Conservation (phyloP, 768 basidiomycete species). For the Termitomyces sp. region DNA sequence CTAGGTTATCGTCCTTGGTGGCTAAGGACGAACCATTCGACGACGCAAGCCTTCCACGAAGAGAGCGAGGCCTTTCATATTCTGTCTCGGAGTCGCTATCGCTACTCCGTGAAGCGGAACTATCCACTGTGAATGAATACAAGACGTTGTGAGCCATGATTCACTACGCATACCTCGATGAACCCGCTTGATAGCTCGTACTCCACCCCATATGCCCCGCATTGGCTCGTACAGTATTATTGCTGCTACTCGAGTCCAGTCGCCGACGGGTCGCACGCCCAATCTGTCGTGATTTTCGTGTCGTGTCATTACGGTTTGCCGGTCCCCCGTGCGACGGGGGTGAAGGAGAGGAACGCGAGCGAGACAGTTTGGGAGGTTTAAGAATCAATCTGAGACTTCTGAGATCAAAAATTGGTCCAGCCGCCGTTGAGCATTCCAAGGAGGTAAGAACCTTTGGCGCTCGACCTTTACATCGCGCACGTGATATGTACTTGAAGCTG, state of each 20-base stretch:
- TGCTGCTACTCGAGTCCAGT: slow-evolving; percentile 23
- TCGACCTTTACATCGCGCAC: neutral
- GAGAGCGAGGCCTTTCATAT: slow-evolving; percentile 31
- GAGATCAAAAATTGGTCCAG: neutral
- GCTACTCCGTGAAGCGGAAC: slow-evolving; percentile 46
- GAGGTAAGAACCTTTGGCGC: neutral
- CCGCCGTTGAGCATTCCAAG: neutral
- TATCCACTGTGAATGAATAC: slow-evolving; percentile 13
- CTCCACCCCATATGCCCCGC: slow-evolving; percentile 56
- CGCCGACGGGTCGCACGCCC: slow-evolving; percentile 29
- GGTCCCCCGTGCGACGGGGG: slow-evolving; percentile 55
- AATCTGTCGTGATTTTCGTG: slow-evolving; percentile 30
- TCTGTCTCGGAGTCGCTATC: slow-evolving; percentile 58
- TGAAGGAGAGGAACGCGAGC: slow-evolving; percentile 74
- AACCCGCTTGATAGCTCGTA: slow-evolving; percentile 84
- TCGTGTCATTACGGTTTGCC: slow-evolving; percentile 43
- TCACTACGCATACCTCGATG: slow-evolving; percentile 55
- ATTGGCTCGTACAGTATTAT: slow-evolving; percentile 17
- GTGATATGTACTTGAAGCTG: slow-evolving; percentile 11
- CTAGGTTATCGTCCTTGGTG: slow-evolving; percentile 18
- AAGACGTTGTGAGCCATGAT: neutral
- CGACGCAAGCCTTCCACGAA: slow-evolving; percentile 39
- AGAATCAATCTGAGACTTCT: neutral
- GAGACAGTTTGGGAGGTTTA: slow-evolving; percentile 57
- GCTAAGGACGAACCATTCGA: slow-evolving; percentile 19